phyloP scores from a whole-genome alignment of 225 moss, liverwort and hornwort genomes.

The Physcomitrellopsis africana region DNA sequence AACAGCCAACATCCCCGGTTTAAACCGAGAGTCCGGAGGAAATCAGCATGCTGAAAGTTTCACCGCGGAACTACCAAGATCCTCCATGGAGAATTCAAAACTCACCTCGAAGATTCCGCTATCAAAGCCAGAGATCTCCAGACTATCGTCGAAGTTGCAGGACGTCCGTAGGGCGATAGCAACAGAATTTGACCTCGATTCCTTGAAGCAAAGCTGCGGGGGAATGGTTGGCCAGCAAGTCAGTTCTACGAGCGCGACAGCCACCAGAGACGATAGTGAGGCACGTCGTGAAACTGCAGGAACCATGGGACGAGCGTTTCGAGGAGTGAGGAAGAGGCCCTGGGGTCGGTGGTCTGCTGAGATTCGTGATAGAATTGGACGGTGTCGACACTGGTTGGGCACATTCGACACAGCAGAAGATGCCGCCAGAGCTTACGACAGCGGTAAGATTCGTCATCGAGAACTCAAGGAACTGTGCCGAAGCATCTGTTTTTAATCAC shows the following conservation, averaged over 20 bases:
- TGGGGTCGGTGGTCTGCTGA: conserved; percentile 88
- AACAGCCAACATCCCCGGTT: background rate
- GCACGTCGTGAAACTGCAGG: conserved; percentile 38
- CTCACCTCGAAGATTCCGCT: background rate
- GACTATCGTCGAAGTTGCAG: background rate
- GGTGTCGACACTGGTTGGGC: conserved; percentile 78
- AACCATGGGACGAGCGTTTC: conserved; percentile 46
- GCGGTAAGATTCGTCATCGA: conserved; percentile 7
- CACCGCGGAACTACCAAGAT: conserved; percentile 8
- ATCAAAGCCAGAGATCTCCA: background rate
- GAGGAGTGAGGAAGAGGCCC: conserved; percentile 77
- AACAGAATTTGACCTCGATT: background rate
- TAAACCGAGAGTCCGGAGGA: background rate
- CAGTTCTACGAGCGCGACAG: background rate
- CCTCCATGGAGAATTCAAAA: conserved; percentile 16
- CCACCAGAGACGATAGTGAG: conserved; percentile 7
- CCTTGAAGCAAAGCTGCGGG: background rate
- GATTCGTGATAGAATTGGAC: conserved; percentile 76
- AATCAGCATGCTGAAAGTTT: background rate
- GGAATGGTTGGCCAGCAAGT: background rate
- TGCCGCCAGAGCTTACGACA: conserved; percentile 75
- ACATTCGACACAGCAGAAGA: conserved; percentile 83
- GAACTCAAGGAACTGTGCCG: too few relatives aligned
- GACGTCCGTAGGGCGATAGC: background rate
- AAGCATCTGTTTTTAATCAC: too few relatives aligned